A percentile compares a stretch with the other conserved stretches of the same genome.
Conservation (phyloP, 768 basidiomycete species). For the Mycena kentingensis region DNA sequence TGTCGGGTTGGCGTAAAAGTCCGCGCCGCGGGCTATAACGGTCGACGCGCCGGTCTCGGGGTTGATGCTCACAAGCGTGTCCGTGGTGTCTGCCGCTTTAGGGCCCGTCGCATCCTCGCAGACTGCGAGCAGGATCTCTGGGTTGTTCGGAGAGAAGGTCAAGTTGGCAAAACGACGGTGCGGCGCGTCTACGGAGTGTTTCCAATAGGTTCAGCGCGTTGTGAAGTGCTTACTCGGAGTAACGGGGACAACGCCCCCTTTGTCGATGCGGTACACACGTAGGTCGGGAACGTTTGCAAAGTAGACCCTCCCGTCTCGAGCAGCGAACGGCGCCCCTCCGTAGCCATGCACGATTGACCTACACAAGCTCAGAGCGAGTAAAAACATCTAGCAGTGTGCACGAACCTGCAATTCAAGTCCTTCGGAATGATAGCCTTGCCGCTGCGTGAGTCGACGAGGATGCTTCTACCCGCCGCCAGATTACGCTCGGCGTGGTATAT, state of each 20-base stretch:
- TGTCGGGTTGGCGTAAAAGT: constrained; percentile 10
- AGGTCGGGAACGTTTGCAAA: constrained; percentile 12
- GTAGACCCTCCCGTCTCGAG: neutral
- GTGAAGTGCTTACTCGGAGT: neutral
- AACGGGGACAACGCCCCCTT: neutral
- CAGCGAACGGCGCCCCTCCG: neutral
- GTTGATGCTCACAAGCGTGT: constrained; percentile 7
- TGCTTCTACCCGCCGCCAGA: neutral
- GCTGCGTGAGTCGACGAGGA: constrained; percentile 1
- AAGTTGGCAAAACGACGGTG: constrained; percentile 5
- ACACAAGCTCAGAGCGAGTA: neutral
- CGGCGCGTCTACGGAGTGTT: neutral
- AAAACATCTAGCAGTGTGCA: neutral
- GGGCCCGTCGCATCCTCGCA: constrained; percentile 6
- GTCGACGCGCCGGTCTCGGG: neutral
- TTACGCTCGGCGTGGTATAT: constrained; percentile 6
- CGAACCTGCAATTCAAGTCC: constrained; percentile 1
- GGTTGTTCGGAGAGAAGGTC: constrained; percentile 1
- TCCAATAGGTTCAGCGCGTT: neutral
- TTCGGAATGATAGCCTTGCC: neutral
- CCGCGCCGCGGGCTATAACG: neutral
- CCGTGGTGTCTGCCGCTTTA: neutral
- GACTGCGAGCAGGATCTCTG: constrained; percentile 3
- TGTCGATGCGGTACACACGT: constrained; percentile 6
- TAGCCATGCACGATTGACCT: constrained; percentile 8